phyloP scores from a whole-genome alignment of 2,329 filamentous ascomycete species.

The Cordyceps cateniannulata region DNA sequence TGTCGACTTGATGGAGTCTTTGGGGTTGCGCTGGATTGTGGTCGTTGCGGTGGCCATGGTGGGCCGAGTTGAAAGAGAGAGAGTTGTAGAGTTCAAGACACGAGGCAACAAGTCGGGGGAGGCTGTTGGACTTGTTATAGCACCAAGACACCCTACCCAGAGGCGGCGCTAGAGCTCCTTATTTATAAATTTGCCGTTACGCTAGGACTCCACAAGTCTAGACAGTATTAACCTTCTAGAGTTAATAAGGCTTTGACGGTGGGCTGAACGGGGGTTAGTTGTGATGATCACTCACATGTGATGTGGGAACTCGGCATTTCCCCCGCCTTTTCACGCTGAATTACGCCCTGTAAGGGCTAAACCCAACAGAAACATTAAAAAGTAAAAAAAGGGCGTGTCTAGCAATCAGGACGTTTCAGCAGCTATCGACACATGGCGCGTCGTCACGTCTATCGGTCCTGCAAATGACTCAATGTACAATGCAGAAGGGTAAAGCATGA shows the following conservation, averaged over 20 bases:
- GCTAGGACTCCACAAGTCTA: no score
- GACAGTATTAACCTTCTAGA: no score
- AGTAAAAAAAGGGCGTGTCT: no score
- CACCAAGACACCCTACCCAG: not conserved
- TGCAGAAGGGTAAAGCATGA: not conserved
- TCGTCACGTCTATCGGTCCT: not conserved
- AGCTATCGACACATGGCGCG: not conserved
- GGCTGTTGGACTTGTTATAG: not conserved
- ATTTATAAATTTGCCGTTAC: not conserved
- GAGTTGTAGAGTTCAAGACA: no score
- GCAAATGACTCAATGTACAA: not conserved
- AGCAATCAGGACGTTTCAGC: not conserved
- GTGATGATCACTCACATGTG: not conserved
- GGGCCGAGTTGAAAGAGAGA: not conserved
- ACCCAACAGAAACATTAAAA: no score
- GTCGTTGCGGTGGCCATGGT: conserved; percentile 3
- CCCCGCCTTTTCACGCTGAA: not conserved
- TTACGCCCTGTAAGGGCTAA: no score
- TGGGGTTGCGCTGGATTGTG: conserved; percentile 13
- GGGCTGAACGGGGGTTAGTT: no score
- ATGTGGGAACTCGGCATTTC: not conserved
- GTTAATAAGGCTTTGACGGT: no score
- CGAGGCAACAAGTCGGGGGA: not conserved
- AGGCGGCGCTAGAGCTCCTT: not conserved
- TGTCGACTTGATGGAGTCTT: conserved; percentile 20